Evolutionary conservation across 495 filamentous ascomycete genomes (phyloP).

Genomic region (Ramalina peruviana): DNA sequence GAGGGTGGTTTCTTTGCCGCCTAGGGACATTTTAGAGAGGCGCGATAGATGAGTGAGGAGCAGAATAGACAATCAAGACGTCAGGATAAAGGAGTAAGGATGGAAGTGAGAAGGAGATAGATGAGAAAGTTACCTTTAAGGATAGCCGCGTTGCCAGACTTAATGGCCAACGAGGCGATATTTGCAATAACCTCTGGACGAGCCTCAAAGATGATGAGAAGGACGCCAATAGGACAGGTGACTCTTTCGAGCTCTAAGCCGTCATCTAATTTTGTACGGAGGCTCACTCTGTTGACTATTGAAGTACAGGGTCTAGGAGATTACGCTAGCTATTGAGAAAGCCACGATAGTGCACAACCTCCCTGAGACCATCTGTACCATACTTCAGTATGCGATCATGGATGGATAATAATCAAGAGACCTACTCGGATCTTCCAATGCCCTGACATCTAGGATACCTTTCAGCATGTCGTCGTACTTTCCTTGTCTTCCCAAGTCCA

Average conservation of each 20-base stretch:
- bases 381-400: slow-evolving; percentile 1
- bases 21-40: slow-evolving; percentile 22
- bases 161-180: slow-evolving; percentile 91
- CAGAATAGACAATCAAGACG: not conserved
- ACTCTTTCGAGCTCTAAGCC: slow-evolving; percentile 72
- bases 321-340: not conserved
- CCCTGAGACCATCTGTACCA: slow-evolving; percentile 9
- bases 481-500: slow-evolving; percentile 70
- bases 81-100: too few relatives aligned
- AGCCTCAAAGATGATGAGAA: slow-evolving; percentile 96
- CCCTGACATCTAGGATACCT: slow-evolving; percentile 80
- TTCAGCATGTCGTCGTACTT: slow-evolving; percentile 98
- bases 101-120: not conserved
- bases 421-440: slow-evolving; percentile 77
- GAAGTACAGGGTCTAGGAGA: slow-evolving; percentile 8
- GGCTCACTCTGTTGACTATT: slow-evolving; percentile 68
- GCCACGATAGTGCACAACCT: slow-evolving; percentile 5
- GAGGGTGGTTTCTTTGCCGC: slow-evolving; percentile 88
- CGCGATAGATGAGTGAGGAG: not conserved
- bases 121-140: too few relatives aligned
- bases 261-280: slow-evolving; percentile 81
- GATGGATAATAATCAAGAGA: not conserved
- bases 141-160: slow-evolving; percentile 94
- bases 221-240: slow-evolving; percentile 86
- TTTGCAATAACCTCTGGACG: slow-evolving; percentile 98